phyloP scores from a whole-genome alignment of 768 basidiomycete species.

The Collybiopsis confluens region DNA sequence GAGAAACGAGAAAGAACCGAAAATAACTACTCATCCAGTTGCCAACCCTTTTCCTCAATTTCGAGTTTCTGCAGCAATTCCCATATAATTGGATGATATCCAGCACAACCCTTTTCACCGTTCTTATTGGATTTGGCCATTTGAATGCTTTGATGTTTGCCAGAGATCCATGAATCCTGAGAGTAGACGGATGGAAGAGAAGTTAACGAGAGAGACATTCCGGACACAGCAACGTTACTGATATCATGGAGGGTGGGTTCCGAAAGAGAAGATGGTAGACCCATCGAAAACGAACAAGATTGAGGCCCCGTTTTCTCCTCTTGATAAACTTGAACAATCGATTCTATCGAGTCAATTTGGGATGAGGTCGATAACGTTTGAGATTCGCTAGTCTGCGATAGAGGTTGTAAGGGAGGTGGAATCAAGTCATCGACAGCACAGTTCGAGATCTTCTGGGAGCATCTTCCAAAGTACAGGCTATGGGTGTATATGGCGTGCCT shows the following conservation, averaged over 20 bases:
- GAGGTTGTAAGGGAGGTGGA: too few species aligned
- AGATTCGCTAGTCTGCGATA: too few species aligned
- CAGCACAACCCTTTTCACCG: neutral
- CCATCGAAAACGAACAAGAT: neutral
- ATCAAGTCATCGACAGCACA: too few species aligned
- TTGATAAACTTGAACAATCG: neutral
- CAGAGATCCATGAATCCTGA: neutral
- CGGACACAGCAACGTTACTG: neutral
- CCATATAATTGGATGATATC: slow-evolving; percentile 4
- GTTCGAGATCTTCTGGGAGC: neutral
- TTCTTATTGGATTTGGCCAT: neutral
- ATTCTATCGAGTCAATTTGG: neutral
- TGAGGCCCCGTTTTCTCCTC: neutral
- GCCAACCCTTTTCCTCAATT: neutral
- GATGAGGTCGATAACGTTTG: too few species aligned
- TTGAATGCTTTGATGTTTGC: neutral
- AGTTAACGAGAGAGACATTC: neutral
- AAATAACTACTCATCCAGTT: neutral
- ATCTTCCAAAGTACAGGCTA: neutral
- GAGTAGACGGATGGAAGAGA: slow-evolving; percentile 1
- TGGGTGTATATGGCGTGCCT: slow-evolving; percentile 6
- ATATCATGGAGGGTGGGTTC: neutral
- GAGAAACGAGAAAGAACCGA: too few species aligned
- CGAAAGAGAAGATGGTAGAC: neutral
- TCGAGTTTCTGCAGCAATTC: slow-evolving; percentile 1